Percentiles rank a stretch among this genome's conserved stretches.
Conservation (phyloP, 2,329 filamentous ascomycete species). For the Sporothrix variecibatus region DNA sequence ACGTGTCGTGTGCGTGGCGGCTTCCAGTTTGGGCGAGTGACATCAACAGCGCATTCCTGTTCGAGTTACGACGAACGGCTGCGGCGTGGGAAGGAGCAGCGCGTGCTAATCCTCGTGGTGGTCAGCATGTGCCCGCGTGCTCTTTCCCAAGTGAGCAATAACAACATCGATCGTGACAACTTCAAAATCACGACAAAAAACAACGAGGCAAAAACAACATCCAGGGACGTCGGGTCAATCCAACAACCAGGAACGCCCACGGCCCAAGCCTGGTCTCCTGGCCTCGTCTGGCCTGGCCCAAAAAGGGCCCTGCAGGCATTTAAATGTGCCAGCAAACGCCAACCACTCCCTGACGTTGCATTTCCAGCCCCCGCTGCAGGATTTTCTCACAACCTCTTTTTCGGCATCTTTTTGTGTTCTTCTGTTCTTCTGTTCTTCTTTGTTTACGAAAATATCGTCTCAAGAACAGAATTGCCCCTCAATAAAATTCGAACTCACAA, state of each 20-base stretch:
- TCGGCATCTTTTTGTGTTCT: neutral
- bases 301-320: neutral
- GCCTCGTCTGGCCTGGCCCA: neutral
- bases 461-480: neutral
- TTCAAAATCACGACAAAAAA: neutral
- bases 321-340: neutral
- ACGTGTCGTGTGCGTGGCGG: neutral
- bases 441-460: neutral
- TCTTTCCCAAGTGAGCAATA: neutral
- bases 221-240: neutral
- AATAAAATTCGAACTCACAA: neutral
- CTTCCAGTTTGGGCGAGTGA: conserved; percentile 18
- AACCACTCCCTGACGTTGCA: neutral
- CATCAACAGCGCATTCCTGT: conserved; percentile 13
- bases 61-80: neutral
- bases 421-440: neutral
- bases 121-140: neutral
- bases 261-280: neutral
- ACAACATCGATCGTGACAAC: neutral
- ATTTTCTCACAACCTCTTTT: neutral
- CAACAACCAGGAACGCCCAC: neutral
- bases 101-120: neutral
- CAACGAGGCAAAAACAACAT: neutral
- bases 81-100: neutral
- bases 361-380: conserved; percentile 10